These are phyloP conservation scores for Phytopythium cucurbitacearum DNA, from an alignment of 352 stramenopile species.

Conservation along the genomic window DNA sequence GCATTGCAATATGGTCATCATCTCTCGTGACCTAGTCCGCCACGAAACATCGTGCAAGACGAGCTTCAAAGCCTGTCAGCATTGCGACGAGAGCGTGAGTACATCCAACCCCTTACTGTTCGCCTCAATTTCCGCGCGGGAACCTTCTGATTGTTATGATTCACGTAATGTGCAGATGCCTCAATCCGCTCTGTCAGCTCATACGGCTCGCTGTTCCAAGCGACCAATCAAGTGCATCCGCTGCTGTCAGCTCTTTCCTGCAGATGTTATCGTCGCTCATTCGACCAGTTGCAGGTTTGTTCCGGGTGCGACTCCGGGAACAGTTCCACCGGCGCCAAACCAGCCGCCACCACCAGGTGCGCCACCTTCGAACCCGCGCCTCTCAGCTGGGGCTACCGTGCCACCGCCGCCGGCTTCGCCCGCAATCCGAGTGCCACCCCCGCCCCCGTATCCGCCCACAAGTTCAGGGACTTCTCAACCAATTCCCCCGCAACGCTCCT, in stretches of 20 bases:
- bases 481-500: too few species aligned
- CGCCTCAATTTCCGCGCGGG: background rate
- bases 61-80: constrained; percentile 50
- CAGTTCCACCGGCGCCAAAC: background rate
- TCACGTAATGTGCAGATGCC: constrained; percentile 34
- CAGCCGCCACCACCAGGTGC: background rate
- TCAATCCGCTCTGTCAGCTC: constrained; percentile 30
- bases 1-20: constrained; percentile 83
- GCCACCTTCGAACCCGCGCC: background rate
- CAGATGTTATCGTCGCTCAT: constrained; percentile 67
- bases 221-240: constrained; percentile 82
- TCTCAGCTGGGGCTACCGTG: background rate
- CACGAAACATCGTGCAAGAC: constrained; percentile 72
- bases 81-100: constrained; percentile 63
- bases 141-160: background rate
- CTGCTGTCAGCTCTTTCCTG: constrained; percentile 71
- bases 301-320: constrained; percentile 5
- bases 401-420: background rate
- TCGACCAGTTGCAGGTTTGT: constrained; percentile 68
- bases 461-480: too few species aligned
- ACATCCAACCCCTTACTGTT: background rate
- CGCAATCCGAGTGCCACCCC: constrained; percentile 31
- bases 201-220: constrained; percentile 62
- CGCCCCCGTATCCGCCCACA: constrained; percentile 42
- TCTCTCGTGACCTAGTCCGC: constrained; percentile 48